Evolutionary conservation across 805 yeast species (phyloP).

Genomic region (Suhomyces tanzawaensis): DNA sequence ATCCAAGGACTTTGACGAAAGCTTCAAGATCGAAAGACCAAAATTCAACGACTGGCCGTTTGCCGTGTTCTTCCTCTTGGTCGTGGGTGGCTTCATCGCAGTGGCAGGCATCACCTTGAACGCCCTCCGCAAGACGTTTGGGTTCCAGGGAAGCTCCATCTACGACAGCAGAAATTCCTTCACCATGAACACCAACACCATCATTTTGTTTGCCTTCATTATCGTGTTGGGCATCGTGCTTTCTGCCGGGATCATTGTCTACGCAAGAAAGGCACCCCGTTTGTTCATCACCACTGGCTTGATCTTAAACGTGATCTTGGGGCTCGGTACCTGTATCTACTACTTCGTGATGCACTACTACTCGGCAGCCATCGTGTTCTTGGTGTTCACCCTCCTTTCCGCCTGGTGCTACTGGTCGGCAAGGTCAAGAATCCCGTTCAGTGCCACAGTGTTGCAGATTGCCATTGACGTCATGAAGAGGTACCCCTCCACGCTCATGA

Average conservation of each 20-base stretch:
- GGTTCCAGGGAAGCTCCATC: slow-evolving; percentile 60
- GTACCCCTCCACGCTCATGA: slow-evolving; percentile 66
- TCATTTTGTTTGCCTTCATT: slow-evolving; percentile 65
- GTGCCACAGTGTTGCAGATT: slow-evolving; percentile 64
- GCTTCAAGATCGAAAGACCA: slow-evolving; percentile 63
- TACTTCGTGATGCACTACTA: slow-evolving; percentile 67
- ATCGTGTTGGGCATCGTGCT: slow-evolving; percentile 58
- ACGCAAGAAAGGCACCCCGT: slow-evolving; percentile 65
- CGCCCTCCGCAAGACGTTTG: slow-evolving; percentile 56
- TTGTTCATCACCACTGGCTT: slow-evolving; percentile 69
- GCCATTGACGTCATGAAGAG: slow-evolving; percentile 75
- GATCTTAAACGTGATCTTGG: slow-evolving; percentile 61
- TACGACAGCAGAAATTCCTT: slow-evolving; percentile 53
- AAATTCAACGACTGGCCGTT: slow-evolving; percentile 72
- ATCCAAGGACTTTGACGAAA: slow-evolving; percentile 54
- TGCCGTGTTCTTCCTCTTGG: slow-evolving; percentile 47
- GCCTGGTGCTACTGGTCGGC: slow-evolving; percentile 74
- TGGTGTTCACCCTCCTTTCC: slow-evolving; percentile 60
- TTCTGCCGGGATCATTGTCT: slow-evolving; percentile 51
- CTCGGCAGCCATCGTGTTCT: slow-evolving; percentile 76
- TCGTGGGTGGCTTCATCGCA: slow-evolving; percentile 64
- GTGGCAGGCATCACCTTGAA: slow-evolving; percentile 67
- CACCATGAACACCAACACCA: slow-evolving; percentile 72
- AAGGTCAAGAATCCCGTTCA: slow-evolving; percentile 68
- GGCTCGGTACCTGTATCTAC: slow-evolving; percentile 74